Evolutionary conservation across 1,284 basidiomycete species (phyloP), one percentile per base, ranked within the genome.

Genomic region (Rhodotorula sp.): DNA sequence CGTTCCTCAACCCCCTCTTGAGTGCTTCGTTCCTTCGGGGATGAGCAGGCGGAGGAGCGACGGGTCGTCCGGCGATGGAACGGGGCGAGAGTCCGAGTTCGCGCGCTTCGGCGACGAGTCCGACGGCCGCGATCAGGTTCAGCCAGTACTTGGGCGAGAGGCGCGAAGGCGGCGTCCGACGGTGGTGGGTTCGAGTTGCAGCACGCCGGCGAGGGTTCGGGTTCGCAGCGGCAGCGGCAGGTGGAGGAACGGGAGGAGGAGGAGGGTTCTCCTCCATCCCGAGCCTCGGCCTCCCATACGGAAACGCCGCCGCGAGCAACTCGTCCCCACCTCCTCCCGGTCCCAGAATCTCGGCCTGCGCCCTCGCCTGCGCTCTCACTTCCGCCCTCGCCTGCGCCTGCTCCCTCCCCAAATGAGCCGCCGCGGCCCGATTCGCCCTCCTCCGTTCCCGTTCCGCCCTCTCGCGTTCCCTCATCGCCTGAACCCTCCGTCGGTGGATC

Each of bases 71-170:
- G 20, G 74, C 76, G 23, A 71, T 69, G 48, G 71, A 71, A 10
- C 78, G 71, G 48, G 78, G 78, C 16, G 56, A 62, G 46, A 80
- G 68, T 7, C 79, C 79, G 16, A 80, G 67, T 54, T 80, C 79
- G 26, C 78, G 68, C 16, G 78, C 76, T 71, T 80, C 79, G 21
- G 72, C 71, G 18, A 75, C 77, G 51, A 80, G 68, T 0, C 79
- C 79, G 54, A 79, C 69, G 8, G 76, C 71, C 3, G 79, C 79
- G 65, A 79, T 65, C 23, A 71, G 59, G 67, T 78, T 76, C 58
- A 80, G 73, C 79, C 79, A 79, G 69, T 79, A 80, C 49, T 75
- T 76, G 16, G 79, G 78, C 2, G 78, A 77, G n/a, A 79, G 62
- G 23, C 73, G 64, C 8, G 72, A 77, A 14, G 68, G 67, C 20